These are phyloP conservation scores for Hyparrhenia diplandra DNA, from an alignment of 176 grass and related monocot species.

Conservation along the genomic window DNA sequence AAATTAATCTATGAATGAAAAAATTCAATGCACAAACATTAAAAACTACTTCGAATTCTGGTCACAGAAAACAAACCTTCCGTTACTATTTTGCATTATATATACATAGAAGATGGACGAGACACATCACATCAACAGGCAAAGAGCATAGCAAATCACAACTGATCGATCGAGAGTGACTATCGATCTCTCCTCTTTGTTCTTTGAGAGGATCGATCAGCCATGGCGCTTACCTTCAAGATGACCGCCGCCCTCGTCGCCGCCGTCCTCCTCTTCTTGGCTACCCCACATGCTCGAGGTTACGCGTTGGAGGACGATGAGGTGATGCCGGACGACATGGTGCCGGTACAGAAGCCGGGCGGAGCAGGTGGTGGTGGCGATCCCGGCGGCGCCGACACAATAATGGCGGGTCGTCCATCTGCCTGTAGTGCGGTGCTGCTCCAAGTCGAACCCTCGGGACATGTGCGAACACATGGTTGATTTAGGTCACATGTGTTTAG, in stretches of 20 bases:
- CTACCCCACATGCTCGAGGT: not conserved
- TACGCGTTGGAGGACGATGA: not conserved
- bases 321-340: constrained; percentile 2
- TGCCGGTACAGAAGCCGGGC: not conserved
- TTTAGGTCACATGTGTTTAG: too few relatives aligned
- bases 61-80: too few relatives aligned
- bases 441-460: not conserved
- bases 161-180: not conserved
- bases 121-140: too few relatives aligned
- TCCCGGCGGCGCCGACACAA: not conserved
- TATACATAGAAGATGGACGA: too few relatives aligned
- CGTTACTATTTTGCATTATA: too few relatives aligned
- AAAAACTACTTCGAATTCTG: too few relatives aligned
- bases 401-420: not conserved
- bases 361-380: not conserved
- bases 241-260: not conserved
- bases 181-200: not conserved
- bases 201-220: not conserved
- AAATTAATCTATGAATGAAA: too few relatives aligned
- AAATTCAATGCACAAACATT: too few relatives aligned
- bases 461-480: too few relatives aligned
- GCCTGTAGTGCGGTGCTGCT: constrained; percentile 22
- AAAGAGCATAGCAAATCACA: not conserved
- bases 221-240: not conserved
- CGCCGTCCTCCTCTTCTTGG: not conserved